Evolutionary conservation across 805 yeast genomes (phyloP).

Genomic region (Ogataea degrootiae): DNA sequence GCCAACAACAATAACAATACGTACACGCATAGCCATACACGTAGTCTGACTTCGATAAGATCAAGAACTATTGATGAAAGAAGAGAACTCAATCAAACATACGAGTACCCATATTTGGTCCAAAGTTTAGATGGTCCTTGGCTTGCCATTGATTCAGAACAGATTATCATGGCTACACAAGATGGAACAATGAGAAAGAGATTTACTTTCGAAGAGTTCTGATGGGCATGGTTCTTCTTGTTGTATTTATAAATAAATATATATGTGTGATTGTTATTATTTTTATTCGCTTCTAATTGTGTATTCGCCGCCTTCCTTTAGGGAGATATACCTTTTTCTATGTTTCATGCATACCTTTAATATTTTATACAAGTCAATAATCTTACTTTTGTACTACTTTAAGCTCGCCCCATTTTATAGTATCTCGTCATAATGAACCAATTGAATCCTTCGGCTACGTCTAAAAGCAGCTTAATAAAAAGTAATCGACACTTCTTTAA

Average conservation of each 20-base stretch:
- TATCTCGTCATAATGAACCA: no score
- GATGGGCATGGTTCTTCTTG: neutral
- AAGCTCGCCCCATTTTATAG: no score
- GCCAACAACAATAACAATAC: neutral
- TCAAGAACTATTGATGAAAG: constrained; percentile 67
- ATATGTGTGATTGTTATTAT: neutral
- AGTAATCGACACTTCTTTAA: neutral
- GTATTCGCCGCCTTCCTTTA: no score
- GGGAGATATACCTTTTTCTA: no score
- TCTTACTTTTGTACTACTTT: no score
- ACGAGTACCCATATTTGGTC: constrained; percentile 71
- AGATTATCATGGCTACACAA: constrained; percentile 43
- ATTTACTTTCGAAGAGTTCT: constrained; percentile 24
- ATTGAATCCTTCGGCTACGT: no score
- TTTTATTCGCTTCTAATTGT: neutral
- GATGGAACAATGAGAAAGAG: constrained; percentile 30
- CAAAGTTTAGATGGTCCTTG: constrained; percentile 81
- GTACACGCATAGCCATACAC: constrained; percentile 2
- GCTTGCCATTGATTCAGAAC: constrained; percentile 60
- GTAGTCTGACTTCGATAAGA: constrained; percentile 23
- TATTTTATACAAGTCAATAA: no score
- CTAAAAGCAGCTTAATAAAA: no score
- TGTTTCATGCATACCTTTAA: no score
- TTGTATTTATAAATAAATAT: constrained; percentile 1
- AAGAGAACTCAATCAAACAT: constrained; percentile 65